phyloP scores from a whole-genome alignment of 495 filamentous ascomycete species.

The Penicillium flavigenum region DNA sequence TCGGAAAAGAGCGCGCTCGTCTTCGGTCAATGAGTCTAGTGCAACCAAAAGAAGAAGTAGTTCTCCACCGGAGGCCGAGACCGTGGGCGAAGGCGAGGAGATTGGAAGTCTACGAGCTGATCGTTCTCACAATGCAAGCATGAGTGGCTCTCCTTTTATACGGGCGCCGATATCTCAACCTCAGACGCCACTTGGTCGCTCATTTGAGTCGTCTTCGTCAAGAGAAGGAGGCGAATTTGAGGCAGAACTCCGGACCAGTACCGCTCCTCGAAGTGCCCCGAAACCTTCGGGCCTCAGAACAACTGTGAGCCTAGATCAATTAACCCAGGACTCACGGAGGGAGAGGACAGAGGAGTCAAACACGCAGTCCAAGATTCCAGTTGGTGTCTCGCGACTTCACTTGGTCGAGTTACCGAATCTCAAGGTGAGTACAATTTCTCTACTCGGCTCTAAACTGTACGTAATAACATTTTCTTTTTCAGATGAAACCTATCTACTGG shows the following conservation, averaged over 20 bases:
- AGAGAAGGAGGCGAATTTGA: slow-evolving; percentile 34
- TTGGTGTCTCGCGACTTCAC: slow-evolving; percentile 74
- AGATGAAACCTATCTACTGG: slow-evolving; percentile 99
- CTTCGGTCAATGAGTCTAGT: slow-evolving; percentile 19
- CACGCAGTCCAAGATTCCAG: slow-evolving; percentile 51
- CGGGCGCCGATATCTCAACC: slow-evolving; percentile 34
- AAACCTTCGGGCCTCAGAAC: slow-evolving; percentile 38
- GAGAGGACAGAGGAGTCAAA: slow-evolving; percentile 16
- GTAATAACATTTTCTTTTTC: slow-evolving; percentile 5
- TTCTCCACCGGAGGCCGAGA: slow-evolving; percentile 21
- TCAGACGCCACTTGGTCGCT: slow-evolving; percentile 36
- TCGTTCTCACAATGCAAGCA: slow-evolving; percentile 38
- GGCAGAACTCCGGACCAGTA: slow-evolving; percentile 20
- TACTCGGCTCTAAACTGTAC: not conserved
- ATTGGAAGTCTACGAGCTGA: slow-evolving; percentile 25
- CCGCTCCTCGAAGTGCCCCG: slow-evolving; percentile 15
- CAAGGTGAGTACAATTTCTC: slow-evolving; percentile 31
- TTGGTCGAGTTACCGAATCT: slow-evolving; percentile 54
- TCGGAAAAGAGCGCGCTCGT: slow-evolving; percentile 32
- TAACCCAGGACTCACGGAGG: slow-evolving; percentile 19
- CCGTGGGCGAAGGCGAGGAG: slow-evolving; percentile 19
- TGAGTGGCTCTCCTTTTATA: slow-evolving; percentile 46
- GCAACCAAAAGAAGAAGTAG: slow-evolving; percentile 25
- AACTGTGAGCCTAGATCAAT: slow-evolving; percentile 28
- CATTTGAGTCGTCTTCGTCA: slow-evolving; percentile 31